These are phyloP conservation scores for Colletotrichum higginsianum DNA, from an alignment of 2,329 filamentous ascomycete species.

Conservation along the genomic window DNA sequence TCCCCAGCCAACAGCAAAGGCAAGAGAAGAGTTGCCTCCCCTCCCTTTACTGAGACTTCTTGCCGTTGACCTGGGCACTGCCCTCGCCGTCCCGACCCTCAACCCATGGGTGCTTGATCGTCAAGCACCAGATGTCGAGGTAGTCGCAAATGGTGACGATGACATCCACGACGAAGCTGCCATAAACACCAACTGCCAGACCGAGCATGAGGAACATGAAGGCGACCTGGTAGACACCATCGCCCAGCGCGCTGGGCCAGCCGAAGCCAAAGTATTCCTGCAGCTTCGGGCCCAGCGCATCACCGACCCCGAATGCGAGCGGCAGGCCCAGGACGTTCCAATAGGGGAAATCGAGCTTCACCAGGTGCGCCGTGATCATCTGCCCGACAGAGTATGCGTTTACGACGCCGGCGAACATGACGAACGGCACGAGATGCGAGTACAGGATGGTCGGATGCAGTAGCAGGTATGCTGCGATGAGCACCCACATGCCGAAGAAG, in stretches of 20 bases:
- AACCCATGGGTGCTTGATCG: conserved; percentile 87
- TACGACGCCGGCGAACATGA: conserved; percentile 88
- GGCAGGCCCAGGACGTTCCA: conserved; percentile 88
- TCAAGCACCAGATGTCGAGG: conserved; percentile 97
- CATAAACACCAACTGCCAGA: conserved; percentile 90
- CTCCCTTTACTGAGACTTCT: conserved; percentile 55
- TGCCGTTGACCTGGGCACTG: conserved; percentile 50
- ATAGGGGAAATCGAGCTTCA: conserved; percentile 90
- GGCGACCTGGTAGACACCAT: conserved; percentile 88
- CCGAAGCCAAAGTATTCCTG: conserved; percentile 73
- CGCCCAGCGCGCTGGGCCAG: conserved; percentile 83
- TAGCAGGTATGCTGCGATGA: conserved; percentile 84
- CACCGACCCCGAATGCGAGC: conserved; percentile 82
- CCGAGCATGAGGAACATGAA: conserved; percentile 93
- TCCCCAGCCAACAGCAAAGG: background rate
- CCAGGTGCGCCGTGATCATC: conserved; percentile 95
- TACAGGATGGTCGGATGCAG: conserved; percentile 88
- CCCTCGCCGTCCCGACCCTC: conserved; percentile 57
- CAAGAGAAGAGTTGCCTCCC: background rate
- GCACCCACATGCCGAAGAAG: conserved; percentile 82
- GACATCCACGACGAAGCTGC: conserved; percentile 96
- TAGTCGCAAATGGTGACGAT: conserved; percentile 99
- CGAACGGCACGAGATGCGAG: conserved; percentile 89
- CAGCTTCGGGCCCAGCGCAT: conserved; percentile 82
- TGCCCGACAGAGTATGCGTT: conserved; percentile 96